Percentiles rank a stretch among this genome's conserved stretches.
phyloP scores from a whole-genome alignment of 2,329 filamentous ascomycete genomes.

The Raffaelea arxii region DNA sequence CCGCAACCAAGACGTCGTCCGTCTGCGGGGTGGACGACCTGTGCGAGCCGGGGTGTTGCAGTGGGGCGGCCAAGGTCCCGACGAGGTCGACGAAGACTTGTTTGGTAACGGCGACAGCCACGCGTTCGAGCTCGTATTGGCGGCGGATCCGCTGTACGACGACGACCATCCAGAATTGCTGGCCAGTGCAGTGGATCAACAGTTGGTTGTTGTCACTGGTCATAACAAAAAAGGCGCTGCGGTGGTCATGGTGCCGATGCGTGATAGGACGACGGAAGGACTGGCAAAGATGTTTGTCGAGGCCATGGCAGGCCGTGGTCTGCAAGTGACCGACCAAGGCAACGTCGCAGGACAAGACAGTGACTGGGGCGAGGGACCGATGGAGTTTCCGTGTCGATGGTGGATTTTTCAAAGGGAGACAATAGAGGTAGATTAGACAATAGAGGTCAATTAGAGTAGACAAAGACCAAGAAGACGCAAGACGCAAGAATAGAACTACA shows the following conservation, averaged over 20 bases:
- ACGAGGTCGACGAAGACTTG: conserved; percentile 31
- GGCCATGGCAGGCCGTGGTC: conserved; percentile 42
- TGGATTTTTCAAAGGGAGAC: conserved; percentile 11
- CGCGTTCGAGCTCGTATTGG: conserved; percentile 56
- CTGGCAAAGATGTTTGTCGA: conserved; percentile 55
- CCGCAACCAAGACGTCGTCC: conserved; percentile 50
- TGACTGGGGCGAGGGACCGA: conserved; percentile 53
- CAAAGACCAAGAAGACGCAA: not conserved
- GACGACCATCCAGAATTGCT: conserved; percentile 70
- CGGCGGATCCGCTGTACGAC: conserved; percentile 81
- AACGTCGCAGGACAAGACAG: conserved; percentile 54
- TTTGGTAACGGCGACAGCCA: conserved; percentile 21
- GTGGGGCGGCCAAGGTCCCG: conserved; percentile 42
- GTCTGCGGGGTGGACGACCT: conserved; percentile 43
- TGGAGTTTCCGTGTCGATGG: conserved; percentile 11
- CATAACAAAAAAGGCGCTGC: conserved; percentile 32
- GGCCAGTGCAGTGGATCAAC: conserved; percentile 56
- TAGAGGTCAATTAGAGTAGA: not conserved
- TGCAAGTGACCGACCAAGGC: conserved; percentile 54
- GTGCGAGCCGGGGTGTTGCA: conserved; percentile 56
- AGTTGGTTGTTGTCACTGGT: conserved; percentile 59
- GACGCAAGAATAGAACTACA: not conserved
- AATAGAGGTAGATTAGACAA: not conserved
- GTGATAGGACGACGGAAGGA: conserved; percentile 53
- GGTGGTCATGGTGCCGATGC: conserved; percentile 70